Evolutionary conservation across 2,329 filamentous ascomycete species (phyloP).

Genomic region (Talaromyces sp.): DNA sequence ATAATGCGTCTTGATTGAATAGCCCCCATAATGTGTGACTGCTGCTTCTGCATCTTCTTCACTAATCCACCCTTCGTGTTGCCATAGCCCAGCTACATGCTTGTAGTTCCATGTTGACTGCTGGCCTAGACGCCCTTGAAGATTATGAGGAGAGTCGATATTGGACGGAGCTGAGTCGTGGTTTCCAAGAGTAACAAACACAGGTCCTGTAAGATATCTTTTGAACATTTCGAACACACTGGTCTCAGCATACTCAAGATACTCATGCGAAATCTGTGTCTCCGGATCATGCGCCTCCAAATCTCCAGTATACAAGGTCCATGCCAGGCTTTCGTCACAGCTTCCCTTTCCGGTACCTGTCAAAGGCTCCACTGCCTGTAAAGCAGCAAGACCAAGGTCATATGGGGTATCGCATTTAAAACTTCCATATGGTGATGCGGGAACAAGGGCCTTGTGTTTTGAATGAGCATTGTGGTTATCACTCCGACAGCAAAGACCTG

Average conservation of each 20-base stretch:
- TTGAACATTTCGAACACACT: slow-evolving; percentile 60
- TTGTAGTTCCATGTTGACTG: slow-evolving; percentile 64
- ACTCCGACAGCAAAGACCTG: slow-evolving; percentile 56
- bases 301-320: slow-evolving; percentile 61
- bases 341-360: slow-evolving; percentile 55
- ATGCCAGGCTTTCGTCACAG: slow-evolving; percentile 51
- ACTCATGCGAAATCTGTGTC: slow-evolving; percentile 54
- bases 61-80: slow-evolving; percentile 59
- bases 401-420: slow-evolving; percentile 63
- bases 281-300: slow-evolving; percentile 59
- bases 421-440: slow-evolving; percentile 58
- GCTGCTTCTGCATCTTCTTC: slow-evolving; percentile 50
- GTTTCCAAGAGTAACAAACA: slow-evolving; percentile 61
- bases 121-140: slow-evolving; percentile 56
- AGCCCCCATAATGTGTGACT: slow-evolving; percentile 58
- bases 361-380: slow-evolving; percentile 59
- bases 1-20: slow-evolving; percentile 57
- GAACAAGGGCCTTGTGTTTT: slow-evolving; percentile 40
- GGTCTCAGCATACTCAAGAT: slow-evolving; percentile 57
- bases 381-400: slow-evolving; percentile 58
- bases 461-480: slow-evolving; percentile 42
- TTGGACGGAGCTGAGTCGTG: slow-evolving; percentile 60
- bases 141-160: slow-evolving; percentile 55
- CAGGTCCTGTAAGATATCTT: slow-evolving; percentile 57
- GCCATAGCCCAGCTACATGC: slow-evolving; percentile 59